A percentile compares a stretch with the other conserved stretches of the same genome.
Conservation (phyloP, 345 rosid species). For the Mercurialis annua region DNA sequence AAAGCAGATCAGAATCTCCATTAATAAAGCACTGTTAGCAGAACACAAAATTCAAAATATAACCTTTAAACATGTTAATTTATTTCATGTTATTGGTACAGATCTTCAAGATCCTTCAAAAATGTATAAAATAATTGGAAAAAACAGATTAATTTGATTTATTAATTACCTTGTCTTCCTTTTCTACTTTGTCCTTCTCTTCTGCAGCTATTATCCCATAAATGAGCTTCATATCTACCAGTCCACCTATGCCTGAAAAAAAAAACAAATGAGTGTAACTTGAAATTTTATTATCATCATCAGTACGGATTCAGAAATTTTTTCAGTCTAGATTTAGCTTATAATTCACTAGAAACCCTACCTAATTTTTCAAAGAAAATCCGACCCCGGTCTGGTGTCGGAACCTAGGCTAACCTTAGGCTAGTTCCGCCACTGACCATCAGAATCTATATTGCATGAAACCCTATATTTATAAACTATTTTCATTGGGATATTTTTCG, state of each 20-base stretch:
- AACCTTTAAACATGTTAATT: neutral
- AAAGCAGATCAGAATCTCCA: slow-evolving; percentile 35
- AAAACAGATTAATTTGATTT: no score
- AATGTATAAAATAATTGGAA: no score
- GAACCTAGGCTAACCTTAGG: no score
- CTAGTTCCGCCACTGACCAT: no score
- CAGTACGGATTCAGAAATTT: no score
- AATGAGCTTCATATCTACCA: slow-evolving; percentile 91
- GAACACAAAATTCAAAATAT: no score
- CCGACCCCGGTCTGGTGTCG: no score
- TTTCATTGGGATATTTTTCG: neutral
- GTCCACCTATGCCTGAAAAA: slow-evolving; percentile 80
- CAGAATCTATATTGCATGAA: no score
- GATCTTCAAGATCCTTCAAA: slow-evolving; percentile 1
- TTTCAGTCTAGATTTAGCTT: neutral
- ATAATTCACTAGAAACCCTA: no score
- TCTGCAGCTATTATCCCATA: slow-evolving; percentile 92
- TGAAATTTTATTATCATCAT: no score
- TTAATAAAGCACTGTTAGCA: slow-evolving; percentile 4
- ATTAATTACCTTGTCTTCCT: slow-evolving; percentile 77
- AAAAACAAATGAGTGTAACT: no score
- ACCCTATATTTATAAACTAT: neutral
- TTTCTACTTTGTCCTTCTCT: slow-evolving; percentile 92
- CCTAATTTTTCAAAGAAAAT: no score
- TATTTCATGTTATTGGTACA: neutral